Evolutionary conservation across 176 grass and related monocot genomes (phyloP), one percentile per base, ranked within the genome.

Genomic region (Hordeum marinum): DNA sequence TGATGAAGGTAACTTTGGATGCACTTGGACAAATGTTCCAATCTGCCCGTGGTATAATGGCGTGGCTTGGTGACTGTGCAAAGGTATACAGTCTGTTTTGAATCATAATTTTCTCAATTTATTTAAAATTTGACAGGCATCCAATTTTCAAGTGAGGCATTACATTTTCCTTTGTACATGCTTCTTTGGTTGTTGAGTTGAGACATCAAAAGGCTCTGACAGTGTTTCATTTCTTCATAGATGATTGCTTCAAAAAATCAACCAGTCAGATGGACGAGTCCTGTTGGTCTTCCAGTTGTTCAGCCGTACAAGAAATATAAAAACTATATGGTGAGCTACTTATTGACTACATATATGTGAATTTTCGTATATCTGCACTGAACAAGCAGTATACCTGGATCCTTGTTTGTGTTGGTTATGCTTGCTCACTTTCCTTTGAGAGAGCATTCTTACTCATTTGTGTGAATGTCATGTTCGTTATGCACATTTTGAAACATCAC

Each of bases 1-100:
- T 83, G 31, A 74, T 90, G 79, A 83, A 98, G 96, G 83, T 94
- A 75, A 95, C 93, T 78, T 88, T 98, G 85, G 80, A 92, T 93
- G 96, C 96, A 81, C 74, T 98, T 45, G 93, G 85, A 31, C 93
- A 98, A 89, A 98, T 98, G 96, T 98, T 98, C 82, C 89, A 95
- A 89, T 88, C 93, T 87, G 96, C 96, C 20, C 93, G 96, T 63
- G 85, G 85, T 71, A 95, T 98, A 90, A 98, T 95, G 96, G 80
- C 84, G 41, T 98, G 96, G 96, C 86, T 98, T 77, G 89, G 89
- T 87, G 89, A 93, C 74, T 98, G 96, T 92, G 93, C 96, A 9
- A 98, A 98, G 96, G 96, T 98, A 52, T 21, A 24, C 26, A 32
- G 66, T 74, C 39, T 75, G 18, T 15, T 25, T 21, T 81, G 75